Evolutionary conservation across 2,329 filamentous ascomycete species (phyloP).

Genomic region (Aspergillus sp.): DNA sequence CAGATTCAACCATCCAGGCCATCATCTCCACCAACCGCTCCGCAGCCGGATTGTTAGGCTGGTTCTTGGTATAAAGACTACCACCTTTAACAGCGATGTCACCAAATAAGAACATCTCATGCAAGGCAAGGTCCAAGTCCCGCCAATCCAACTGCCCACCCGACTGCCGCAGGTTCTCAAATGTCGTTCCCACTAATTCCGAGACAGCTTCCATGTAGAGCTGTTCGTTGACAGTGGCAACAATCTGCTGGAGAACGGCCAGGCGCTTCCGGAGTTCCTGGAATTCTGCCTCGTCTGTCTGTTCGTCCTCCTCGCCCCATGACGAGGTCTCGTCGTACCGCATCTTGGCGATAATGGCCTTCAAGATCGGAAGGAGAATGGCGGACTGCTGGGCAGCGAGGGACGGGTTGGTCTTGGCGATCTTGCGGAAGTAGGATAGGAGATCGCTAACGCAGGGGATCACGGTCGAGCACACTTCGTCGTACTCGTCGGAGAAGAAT

Average conservation of each 20-base stretch:
- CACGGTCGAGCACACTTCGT: constrained; percentile 93
- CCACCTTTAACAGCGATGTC: constrained; percentile 85
- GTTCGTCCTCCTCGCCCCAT: constrained; percentile 90
- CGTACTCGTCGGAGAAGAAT: constrained; percentile 96
- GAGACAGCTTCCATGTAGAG: constrained; percentile 85
- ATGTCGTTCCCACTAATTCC: constrained; percentile 78
- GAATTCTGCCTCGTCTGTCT: constrained; percentile 95
- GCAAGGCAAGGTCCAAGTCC: constrained; percentile 83
- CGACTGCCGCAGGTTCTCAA: constrained; percentile 67
- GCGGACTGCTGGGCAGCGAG: constrained; percentile 67
- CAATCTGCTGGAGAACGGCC: constrained; percentile 83
- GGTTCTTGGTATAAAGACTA: constrained; percentile 76
- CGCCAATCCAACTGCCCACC: constrained; percentile 80
- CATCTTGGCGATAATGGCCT: constrained; percentile 93
- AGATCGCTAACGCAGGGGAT: constrained; percentile 90
- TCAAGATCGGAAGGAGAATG: constrained; percentile 79
- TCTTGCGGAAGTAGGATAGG: constrained; percentile 79
- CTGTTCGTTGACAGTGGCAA: constrained; percentile 78
- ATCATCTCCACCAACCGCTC: constrained; percentile 86
- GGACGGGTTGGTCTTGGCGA: constrained; percentile 53
- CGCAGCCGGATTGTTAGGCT: constrained; percentile 68
- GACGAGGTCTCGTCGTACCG: constrained; percentile 89
- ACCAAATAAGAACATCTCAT: constrained; percentile 94
- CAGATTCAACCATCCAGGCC: constrained; percentile 87
- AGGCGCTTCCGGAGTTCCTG: constrained; percentile 86